These are phyloP conservation scores for Candida glucosophila DNA, from an alignment of 1,139 yeast species.

Conservation along the genomic window DNA sequence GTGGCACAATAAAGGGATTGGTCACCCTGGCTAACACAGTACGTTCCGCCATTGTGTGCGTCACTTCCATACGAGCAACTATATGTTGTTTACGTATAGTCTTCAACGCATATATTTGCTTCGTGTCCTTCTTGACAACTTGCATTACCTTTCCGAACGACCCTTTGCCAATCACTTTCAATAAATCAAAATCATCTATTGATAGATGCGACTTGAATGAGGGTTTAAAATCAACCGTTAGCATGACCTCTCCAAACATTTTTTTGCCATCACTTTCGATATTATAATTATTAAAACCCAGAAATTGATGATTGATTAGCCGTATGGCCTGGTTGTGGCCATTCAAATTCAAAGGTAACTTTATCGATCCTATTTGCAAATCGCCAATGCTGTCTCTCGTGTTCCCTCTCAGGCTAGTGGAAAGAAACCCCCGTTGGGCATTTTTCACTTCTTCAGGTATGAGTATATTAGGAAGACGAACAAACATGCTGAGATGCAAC, in stretches of 20 bases:
- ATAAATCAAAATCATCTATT: conserved; percentile 84
- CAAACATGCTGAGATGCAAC: conserved; percentile 64
- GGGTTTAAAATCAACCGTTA: conserved; percentile 75
- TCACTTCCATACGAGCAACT: conserved; percentile 88
- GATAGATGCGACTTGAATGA: conserved; percentile 57
- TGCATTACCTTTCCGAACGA: conserved; percentile 99
- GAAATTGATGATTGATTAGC: conserved; percentile 38
- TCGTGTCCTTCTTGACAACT: conserved; percentile 89
- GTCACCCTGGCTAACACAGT: conserved; percentile 89
- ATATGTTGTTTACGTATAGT: conserved; percentile 91
- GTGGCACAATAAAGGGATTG: conserved; percentile 97
- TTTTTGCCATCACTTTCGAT: conserved; percentile 7
- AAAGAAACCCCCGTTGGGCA: conserved; percentile 21
- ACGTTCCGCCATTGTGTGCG: conserved; percentile 92
- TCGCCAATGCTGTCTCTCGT: conserved; percentile 24
- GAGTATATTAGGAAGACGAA: conserved; percentile 63
- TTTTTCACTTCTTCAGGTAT: conserved; percentile 37
- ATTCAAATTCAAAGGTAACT: conserved; percentile 33
- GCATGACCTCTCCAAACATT: conserved; percentile 46
- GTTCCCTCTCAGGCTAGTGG: conserved; percentile 10
- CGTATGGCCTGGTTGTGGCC: conserved; percentile 30
- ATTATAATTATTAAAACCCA: conserved; percentile 33
- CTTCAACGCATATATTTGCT: conserved; percentile 87
- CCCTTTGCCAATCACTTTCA: conserved; percentile 95
- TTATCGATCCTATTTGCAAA: conserved; percentile 34